Percentiles rank a stretch among this genome's conserved stretches.
These are phyloP conservation scores for Syzygium grande DNA, from an alignment of 345 rosid species.

Conservation along the genomic window DNA sequence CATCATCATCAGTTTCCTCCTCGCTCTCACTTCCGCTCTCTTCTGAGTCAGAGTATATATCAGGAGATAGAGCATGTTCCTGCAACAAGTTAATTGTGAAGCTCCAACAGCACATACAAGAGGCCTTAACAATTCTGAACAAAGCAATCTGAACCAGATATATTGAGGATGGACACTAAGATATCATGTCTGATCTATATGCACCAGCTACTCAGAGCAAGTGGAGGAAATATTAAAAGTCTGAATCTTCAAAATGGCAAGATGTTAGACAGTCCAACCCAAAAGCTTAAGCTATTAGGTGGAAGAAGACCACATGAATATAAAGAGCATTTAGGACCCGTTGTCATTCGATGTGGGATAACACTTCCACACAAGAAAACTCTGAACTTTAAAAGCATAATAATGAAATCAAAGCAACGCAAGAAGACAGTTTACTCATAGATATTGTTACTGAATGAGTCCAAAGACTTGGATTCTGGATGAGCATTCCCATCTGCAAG, in stretches of 20 bases:
- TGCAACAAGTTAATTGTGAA: slow-evolving; percentile 28
- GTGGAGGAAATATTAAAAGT: not conserved
- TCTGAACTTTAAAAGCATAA: not conserved
- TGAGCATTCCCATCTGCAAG: not conserved
- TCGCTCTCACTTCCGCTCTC: slow-evolving; percentile 79
- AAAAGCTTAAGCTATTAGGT: no score
- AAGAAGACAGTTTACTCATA: not conserved
- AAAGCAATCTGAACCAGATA: not conserved
- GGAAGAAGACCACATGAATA: no score
- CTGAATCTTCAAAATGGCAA: not conserved
- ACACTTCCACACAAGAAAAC: not conserved
- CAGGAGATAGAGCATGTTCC: slow-evolving; percentile 76
- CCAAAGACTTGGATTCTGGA: not conserved
- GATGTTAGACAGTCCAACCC: no score
- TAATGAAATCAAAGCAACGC: not conserved
- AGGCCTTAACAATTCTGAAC: not conserved
- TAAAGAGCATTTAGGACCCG: no score
- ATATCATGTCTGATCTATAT: not conserved
- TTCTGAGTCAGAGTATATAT: slow-evolving; percentile 72
- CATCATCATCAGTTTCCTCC: slow-evolving; percentile 79
- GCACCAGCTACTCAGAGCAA: not conserved
- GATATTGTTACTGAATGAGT: not conserved
- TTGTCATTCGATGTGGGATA: no score
- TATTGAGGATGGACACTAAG: not conserved
- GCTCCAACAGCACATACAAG: not conserved